phyloP scores from a whole-genome alignment of 257 asterid genomes.

The Solanum lignicaule region DNA sequence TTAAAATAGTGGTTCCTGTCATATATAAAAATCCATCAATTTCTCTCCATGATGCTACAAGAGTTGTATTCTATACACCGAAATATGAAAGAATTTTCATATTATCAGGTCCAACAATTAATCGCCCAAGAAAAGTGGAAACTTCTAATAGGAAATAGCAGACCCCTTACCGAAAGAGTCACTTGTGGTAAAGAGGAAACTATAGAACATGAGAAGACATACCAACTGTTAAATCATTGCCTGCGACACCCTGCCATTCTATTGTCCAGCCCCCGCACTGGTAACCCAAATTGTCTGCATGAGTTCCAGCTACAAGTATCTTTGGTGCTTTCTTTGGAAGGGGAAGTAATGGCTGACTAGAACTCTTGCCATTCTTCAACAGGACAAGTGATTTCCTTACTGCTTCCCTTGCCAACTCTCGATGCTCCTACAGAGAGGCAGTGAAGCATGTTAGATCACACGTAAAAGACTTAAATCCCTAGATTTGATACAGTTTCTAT shows the following conservation, averaged over 20 bases:
- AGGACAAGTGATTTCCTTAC: slow-evolving; percentile 36
- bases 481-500: neutral
- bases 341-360: slow-evolving; percentile 20
- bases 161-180: neutral
- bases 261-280: slow-evolving; percentile 38
- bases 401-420: slow-evolving; percentile 34
- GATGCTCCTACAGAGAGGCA: slow-evolving; percentile 5
- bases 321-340: slow-evolving; percentile 18
- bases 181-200: neutral
- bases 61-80: neutral
- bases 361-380: slow-evolving; percentile 17
- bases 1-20: slow-evolving; percentile 11
- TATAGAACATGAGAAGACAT: neutral
- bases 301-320: slow-evolving; percentile 29
- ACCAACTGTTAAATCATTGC: slow-evolving; percentile 12
- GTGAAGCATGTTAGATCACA: neutral
- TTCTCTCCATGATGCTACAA: neutral
- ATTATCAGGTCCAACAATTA: neutral
- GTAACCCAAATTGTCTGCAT: slow-evolving; percentile 24
- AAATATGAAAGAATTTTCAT: neutral
- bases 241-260: slow-evolving; percentile 24
- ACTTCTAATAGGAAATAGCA: too few relatives aligned
- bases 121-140: neutral
- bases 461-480: neutral
- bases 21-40: neutral